Evolutionary conservation across 331 rosid genomes (phyloP), one percentile per base, ranked within the genome.

Genomic region (Quercus phellos): DNA sequence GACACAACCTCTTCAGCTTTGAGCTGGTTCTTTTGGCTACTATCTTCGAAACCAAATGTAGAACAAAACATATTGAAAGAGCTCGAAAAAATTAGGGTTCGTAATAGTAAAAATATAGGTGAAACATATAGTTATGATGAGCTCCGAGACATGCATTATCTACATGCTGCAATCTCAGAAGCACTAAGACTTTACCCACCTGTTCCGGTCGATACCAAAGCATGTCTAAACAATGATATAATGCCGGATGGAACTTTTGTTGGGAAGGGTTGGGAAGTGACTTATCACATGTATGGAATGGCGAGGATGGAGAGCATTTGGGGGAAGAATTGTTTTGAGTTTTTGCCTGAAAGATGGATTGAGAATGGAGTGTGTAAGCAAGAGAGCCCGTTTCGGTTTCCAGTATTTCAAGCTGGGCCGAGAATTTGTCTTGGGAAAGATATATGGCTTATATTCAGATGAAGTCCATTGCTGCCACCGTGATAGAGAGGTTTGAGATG

Each of bases 371-470:
- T 71, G 0, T 89, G 18, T 19, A 51, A 76, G 74, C 55, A 10
- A 1, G 93, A 89, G 78, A 88, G 81, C 35, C 84, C 89, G 70
- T 93, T 89, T 42, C 78, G 86, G 66, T 89, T 9, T 54, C 90
- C 97, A 16, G 82, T 87, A 13, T 93, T 93, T 18, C 97, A 91
- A 5, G 98, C 84, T 0, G 94, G 98, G 12, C 93, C 92, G 0
- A 86, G 98, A 17, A 61, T 87, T 88, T 93, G 97, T 46, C 53
- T 93, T 0, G 97, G 97, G 0, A 89, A 88, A 16, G 97, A 93
- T 1, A 93, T 1, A 72, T 93, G 92, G 92, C 92, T 1, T 91
- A 85, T 12, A 85, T 88, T 79, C 97, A 93, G 84, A 93, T 93
- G 98, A 93, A 93, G 87, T 88, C 81, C 0, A 88, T 13, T 27